These are phyloP conservation scores for Sugiyamaella japonica DNA, from an alignment of 1,139 yeast genomes.

Conservation along the genomic window DNA sequence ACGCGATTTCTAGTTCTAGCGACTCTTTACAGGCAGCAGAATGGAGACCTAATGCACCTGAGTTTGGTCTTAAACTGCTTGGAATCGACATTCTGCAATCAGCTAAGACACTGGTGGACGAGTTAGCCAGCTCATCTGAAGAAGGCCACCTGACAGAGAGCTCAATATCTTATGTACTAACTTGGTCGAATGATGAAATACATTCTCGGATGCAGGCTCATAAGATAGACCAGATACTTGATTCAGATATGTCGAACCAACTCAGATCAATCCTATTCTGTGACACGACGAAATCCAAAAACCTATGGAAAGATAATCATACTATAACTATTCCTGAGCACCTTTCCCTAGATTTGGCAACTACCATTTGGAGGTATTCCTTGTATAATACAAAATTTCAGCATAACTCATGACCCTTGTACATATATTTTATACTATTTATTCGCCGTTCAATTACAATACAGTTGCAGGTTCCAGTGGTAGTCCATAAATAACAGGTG, in stretches of 20 bases:
- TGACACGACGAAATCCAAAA: conserved; percentile 3
- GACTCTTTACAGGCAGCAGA: not conserved
- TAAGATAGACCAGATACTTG: not conserved
- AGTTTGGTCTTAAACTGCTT: conserved; percentile 19
- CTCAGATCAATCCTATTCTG: not conserved
- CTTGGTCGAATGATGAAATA: not conserved
- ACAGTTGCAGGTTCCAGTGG: conserved; percentile 46
- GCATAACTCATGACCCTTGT: not conserved
- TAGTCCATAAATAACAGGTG: conserved; percentile 76
- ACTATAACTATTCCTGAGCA: not conserved
- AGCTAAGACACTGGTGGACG: conserved; percentile 6
- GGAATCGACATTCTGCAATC: conserved; percentile 17
- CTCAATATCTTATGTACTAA: not conserved
- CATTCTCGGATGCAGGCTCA: not conserved
- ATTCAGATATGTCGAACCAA: not conserved
- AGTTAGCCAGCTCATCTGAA: not conserved
- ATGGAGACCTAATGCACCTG: conserved; percentile 20
- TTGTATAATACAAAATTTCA: conserved; percentile 2
- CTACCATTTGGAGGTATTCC: conserved; percentile 18
- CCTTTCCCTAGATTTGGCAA: conserved; percentile 2
- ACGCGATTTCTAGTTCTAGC: conserved; percentile 1
- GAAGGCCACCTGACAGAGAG: not conserved
- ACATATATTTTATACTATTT: not conserved
- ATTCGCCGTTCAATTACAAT: not conserved
- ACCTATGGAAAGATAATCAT: not conserved